These are phyloP conservation scores for Amoebophrya sp. DNA, from an alignment of 169 alveolate species.

Conservation along the genomic window DNA sequence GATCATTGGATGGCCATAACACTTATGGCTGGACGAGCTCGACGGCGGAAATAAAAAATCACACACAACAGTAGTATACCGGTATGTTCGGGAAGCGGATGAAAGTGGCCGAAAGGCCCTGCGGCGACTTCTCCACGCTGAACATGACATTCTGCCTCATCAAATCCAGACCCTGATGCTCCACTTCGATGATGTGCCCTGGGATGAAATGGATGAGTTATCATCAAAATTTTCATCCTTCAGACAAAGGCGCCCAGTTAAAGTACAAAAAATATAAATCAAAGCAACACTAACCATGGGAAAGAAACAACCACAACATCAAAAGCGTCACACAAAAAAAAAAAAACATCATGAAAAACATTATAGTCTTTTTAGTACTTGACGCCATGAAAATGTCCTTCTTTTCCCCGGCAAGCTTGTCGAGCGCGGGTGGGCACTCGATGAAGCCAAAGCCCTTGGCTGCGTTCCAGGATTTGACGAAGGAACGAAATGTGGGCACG, in stretches of 20 bases:
- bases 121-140: not conserved
- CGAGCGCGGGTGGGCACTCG: not conserved
- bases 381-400: no score
- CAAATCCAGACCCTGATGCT: not conserved
- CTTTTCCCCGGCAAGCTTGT: not conserved
- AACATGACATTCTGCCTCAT: not conserved
- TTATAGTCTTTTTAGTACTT: no score
- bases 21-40: no score
- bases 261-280: no score
- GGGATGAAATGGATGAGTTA: no score
- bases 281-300: no score
- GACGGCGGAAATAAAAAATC: not conserved
- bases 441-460: not conserved
- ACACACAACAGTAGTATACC: not conserved
- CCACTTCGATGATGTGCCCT: not conserved
- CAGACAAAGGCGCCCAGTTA: no score
- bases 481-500: not conserved
- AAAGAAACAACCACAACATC: no score
- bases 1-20: no score
- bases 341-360: no score
- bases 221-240: no score
- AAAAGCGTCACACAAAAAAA: no score
- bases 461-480: not conserved
- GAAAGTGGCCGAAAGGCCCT: not conserved
- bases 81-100: not conserved